These are phyloP conservation scores for Nicotiana undulata DNA, from an alignment of 257 asterid genomes.

Conservation along the genomic window DNA sequence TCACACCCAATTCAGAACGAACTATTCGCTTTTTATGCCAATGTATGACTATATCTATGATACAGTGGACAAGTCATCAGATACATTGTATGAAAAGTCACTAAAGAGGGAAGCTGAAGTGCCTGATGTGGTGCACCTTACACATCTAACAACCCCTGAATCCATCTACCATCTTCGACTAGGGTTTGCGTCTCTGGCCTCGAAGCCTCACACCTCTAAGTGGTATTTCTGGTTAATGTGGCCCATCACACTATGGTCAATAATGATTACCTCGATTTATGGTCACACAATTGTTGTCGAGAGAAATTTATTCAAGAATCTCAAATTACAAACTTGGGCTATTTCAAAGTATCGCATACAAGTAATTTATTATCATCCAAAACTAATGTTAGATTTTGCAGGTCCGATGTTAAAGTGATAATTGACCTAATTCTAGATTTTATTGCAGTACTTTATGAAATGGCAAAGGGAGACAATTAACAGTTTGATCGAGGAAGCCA, in stretches of 20 bases:
- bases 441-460: conserved; percentile 55
- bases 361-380: conserved; percentile 19
- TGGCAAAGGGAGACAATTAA: conserved; percentile 67
- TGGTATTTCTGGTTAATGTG: conserved; percentile 76
- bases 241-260: conserved; percentile 77
- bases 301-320: conserved; percentile 54
- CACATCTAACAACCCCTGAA: conserved; percentile 34
- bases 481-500: conserved; percentile 54
- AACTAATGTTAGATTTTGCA: not conserved
- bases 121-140: too few species aligned
- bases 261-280: conserved; percentile 43
- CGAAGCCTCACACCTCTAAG: conserved; percentile 46
- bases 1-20: conserved; percentile 36
- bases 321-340: conserved; percentile 71
- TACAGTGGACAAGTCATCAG: conserved; percentile 20
- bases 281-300: conserved; percentile 59
- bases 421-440: not conserved
- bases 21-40: conserved; percentile 34
- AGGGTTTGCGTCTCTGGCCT: conserved; percentile 68
- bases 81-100: conserved; percentile 17
- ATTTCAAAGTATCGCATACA: conserved; percentile 67
- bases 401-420: not conserved
- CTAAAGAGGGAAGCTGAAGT: conserved; percentile 45
- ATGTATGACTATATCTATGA: conserved; percentile 30
- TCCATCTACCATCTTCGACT: conserved; percentile 45